A percentile compares a stretch with the other conserved stretches of the same genome.
These are phyloP conservation scores for Pestalotiopsis fici DNA, from an alignment of 2,329 filamentous ascomycete species.

Conservation along the genomic window DNA sequence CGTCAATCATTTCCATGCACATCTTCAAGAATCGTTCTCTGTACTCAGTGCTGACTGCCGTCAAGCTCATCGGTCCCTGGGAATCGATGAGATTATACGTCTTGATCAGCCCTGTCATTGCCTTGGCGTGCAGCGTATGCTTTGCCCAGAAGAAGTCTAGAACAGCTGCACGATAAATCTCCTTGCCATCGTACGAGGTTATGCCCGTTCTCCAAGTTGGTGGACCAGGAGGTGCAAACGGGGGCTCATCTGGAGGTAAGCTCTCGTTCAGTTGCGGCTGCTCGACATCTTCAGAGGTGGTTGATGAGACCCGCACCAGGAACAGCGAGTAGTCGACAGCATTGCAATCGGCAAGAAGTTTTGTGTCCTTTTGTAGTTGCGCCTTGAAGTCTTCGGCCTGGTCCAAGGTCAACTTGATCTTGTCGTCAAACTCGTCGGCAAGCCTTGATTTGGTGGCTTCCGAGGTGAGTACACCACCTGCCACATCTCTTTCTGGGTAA, in stretches of 20 bases:
- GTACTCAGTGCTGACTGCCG: slow-evolving; percentile 69
- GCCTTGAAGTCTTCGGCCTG: slow-evolving; percentile 58
- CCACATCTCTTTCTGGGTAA: slow-evolving; percentile 73
- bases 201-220: slow-evolving; percentile 65
- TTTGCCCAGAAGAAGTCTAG: slow-evolving; percentile 82
- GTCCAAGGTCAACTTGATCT: slow-evolving; percentile 55
- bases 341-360: slow-evolving; percentile 61
- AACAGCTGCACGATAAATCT: slow-evolving; percentile 67
- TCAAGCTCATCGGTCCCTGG: slow-evolving; percentile 75
- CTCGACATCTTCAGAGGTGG: slow-evolving; percentile 20
- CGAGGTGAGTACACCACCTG: slow-evolving; percentile 62
- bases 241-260: slow-evolving; percentile 28
- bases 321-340: slow-evolving; percentile 78
- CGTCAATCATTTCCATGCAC: slow-evolving; percentile 43
- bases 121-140: slow-evolving; percentile 66
- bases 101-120: slow-evolving; percentile 66
- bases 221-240: slow-evolving; percentile 32
- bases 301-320: slow-evolving; percentile 52
- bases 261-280: slow-evolving; percentile 48
- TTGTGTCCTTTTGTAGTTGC: slow-evolving; percentile 62
- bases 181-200: slow-evolving; percentile 61
- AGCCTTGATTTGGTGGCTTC: slow-evolving; percentile 67
- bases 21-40: slow-evolving; percentile 52
- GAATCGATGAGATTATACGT: slow-evolving; percentile 63
- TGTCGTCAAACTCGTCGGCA: slow-evolving; percentile 68